These are phyloP conservation scores for Tilletia indica DNA, from an alignment of 1,284 basidiomycete genomes.

Conservation along the genomic window DNA sequence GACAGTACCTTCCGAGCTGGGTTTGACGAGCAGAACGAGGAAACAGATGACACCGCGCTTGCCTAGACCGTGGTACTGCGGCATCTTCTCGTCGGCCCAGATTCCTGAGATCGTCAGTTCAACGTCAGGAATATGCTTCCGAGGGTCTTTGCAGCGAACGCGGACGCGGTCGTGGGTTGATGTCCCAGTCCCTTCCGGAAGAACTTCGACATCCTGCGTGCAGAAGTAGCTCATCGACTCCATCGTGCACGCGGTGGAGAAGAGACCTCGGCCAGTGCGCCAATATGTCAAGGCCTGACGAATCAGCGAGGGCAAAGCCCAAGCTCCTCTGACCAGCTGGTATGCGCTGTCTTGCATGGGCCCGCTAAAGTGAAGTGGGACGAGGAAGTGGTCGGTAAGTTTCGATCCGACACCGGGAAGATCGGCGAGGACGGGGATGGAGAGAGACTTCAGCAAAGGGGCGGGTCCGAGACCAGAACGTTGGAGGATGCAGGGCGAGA, in stretches of 20 bases:
- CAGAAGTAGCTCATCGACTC: conserved; percentile 21
- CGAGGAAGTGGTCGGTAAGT: conserved; percentile 20
- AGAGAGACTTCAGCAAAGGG: neutral
- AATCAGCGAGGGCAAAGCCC: conserved; percentile 5
- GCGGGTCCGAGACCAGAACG: conserved; percentile 18
- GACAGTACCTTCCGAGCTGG: conserved; percentile 7
- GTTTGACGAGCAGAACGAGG: conserved; percentile 18
- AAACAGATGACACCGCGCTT: conserved; percentile 5
- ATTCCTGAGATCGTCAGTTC: conserved; percentile 13
- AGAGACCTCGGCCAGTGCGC: conserved; percentile 16
- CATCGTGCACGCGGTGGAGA: conserved; percentile 19
- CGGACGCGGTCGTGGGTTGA: neutral
- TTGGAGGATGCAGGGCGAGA: conserved; percentile 18
- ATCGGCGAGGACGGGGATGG: conserved; percentile 19
- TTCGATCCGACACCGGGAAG: conserved; percentile 16
- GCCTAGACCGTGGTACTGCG: conserved; percentile 13
- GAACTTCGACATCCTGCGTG: conserved; percentile 15
- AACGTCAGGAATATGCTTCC: conserved; percentile 18
- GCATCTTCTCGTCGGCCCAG: conserved; percentile 14
- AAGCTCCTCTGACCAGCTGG: neutral
- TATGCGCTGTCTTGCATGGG: conserved; percentile 9
- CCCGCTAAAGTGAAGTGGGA: conserved; percentile 22
- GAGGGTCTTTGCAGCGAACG: conserved; percentile 19
- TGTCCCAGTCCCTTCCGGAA: neutral
- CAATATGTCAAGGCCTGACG: conserved; percentile 18